Base-by-base conservation (phyloP, 257 asterid genomes). In the Jacaranda mimosifolia region DNA sequence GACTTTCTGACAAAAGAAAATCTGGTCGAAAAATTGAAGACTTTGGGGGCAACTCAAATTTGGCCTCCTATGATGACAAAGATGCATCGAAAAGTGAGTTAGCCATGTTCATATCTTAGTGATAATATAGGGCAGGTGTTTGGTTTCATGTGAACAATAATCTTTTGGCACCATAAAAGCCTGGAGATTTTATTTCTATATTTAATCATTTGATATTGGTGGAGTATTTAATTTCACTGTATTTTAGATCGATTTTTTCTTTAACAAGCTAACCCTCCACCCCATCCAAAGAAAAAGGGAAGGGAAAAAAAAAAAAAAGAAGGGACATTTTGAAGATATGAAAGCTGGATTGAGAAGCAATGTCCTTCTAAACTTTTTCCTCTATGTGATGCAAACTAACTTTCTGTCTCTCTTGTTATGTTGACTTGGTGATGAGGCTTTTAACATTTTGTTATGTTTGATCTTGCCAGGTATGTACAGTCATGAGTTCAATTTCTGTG, bases 61-160 rank as follows among this genome's bases (percentile, higher is more conserved):
- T 93, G 82, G 85, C 83, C 69, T 79, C 94, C 70, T 78, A 72
- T 82, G 97, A 91, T 74, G 97, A 96, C 78, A 92, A 86, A 85
- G 94, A 91, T 77, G 85, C 97, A 48, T 53, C 91, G 79, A 94
- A 88, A 87, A 88, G 99, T 96, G 88, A 92, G 99, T 87, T 68
- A 58, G 19, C 35, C 3, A 5, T 77, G 39, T 57, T 72, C 63
- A 15, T 17, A 46, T 35, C 56, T 72, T 72, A 0, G 67, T 40
- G 62, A 14, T 78, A 52, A 51, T 76, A 59, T 21, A 46, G 39
- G 43, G 39, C 32, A 65, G 73, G 66, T 77, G 56, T 42, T 64
- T 49, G 63, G 56, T 81, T 70, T 85, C 56, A 87, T 26, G 32
- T 26, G 32, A 26, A 26, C 32, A 26, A 26, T 26, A 26, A 26